phyloP scores from a whole-genome alignment of 192 early-diverging fungal species.

The Coemansia javaensis region DNA sequence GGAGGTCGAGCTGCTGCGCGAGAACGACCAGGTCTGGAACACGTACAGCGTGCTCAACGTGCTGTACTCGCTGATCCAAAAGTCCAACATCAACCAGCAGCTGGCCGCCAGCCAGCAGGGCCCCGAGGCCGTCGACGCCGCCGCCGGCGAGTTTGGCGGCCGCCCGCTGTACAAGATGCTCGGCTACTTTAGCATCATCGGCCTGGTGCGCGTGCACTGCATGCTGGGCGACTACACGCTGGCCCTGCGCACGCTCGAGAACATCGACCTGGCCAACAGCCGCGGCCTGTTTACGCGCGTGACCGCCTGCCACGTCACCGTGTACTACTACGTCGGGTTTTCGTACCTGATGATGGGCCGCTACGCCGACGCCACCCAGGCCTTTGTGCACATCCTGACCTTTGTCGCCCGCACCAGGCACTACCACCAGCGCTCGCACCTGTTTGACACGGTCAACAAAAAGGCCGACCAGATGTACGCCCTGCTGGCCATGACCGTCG shows the following conservation, averaged over 20 bases:
- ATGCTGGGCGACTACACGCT: conserved; percentile 93
- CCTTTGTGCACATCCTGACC: conserved; percentile 83
- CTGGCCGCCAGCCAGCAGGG: conserved; percentile 83
- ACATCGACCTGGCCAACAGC: conserved; percentile 89
- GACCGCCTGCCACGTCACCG: conserved; percentile 95
- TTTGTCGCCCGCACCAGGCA: conserved; percentile 90
- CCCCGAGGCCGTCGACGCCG: conserved; percentile 81
- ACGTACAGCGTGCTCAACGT: conserved; percentile 95
- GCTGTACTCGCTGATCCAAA: conserved; percentile 92
- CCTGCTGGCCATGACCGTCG: conserved; percentile 81
- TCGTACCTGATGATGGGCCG: conserved; percentile 98
- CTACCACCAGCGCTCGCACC: conserved; percentile 88
- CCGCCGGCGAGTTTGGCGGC: conserved; percentile 83
- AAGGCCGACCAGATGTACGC: conserved; percentile 97
- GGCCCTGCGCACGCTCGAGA: conserved; percentile 94
- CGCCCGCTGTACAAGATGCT: conserved; percentile 93
- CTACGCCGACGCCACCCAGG: conserved; percentile 91
- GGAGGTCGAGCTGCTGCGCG: conserved; percentile 77
- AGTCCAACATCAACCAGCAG: conserved; percentile 92
- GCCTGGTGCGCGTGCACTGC: conserved; percentile 90
- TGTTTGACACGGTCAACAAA: conserved; percentile 86
- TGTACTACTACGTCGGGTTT: conserved; percentile 97
- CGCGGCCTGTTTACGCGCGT: conserved; percentile 89
- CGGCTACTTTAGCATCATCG: conserved; percentile 93
- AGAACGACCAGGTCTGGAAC: conserved; percentile 89